These are phyloP conservation scores for Mycena rosella DNA, from an alignment of 768 basidiomycete genomes.

Conservation along the genomic window DNA sequence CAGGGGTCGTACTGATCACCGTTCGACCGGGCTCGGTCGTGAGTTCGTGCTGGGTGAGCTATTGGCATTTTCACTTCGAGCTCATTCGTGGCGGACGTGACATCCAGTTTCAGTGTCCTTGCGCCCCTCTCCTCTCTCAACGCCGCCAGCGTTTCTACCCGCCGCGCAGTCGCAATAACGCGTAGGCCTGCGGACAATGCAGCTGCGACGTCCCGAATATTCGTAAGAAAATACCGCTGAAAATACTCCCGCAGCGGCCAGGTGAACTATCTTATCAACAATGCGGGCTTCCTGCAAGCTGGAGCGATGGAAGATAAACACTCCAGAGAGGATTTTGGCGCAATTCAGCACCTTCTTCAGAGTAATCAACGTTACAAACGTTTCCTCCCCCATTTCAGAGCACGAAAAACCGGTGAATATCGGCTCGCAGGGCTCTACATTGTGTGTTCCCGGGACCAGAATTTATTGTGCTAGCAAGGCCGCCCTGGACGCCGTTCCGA, in stretches of 20 bases:
- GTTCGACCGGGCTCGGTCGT: too few relatives aligned
- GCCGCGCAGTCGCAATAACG: too few relatives aligned
- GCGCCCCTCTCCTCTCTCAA: too few relatives aligned
- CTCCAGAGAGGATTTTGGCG: slow-evolving; percentile 28
- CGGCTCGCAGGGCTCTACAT: slow-evolving; percentile 33
- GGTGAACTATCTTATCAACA: slow-evolving; percentile 45
- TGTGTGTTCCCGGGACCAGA: slow-evolving; percentile 32
- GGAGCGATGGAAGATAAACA: slow-evolving; percentile 37
- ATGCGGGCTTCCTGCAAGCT: slow-evolving; percentile 42
- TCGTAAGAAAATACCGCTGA: too few relatives aligned
- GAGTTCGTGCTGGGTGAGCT: too few relatives aligned
- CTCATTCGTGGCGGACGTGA: too few relatives aligned
- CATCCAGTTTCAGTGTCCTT: too few relatives aligned
- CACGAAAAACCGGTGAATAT: slow-evolving; percentile 34
- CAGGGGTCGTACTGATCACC: too few relatives aligned
- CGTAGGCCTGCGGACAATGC: too few relatives aligned
- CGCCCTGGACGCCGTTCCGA: slow-evolving; percentile 32
- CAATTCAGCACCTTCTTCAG: slow-evolving; percentile 45
- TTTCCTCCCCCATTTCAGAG: slow-evolving; percentile 46
- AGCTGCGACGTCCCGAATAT: too few relatives aligned
- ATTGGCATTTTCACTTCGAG: too few relatives aligned
- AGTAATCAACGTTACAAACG: slow-evolving; percentile 42
- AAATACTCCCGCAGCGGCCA: slow-evolving; percentile 26
- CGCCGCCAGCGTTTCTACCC: too few relatives aligned
- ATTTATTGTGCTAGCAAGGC: slow-evolving; percentile 40